A percentile compares a stretch with the other conserved stretches of the same genome.
Conservation (phyloP, 768 basidiomycete genomes). For the Lentinus brumalis region DNA sequence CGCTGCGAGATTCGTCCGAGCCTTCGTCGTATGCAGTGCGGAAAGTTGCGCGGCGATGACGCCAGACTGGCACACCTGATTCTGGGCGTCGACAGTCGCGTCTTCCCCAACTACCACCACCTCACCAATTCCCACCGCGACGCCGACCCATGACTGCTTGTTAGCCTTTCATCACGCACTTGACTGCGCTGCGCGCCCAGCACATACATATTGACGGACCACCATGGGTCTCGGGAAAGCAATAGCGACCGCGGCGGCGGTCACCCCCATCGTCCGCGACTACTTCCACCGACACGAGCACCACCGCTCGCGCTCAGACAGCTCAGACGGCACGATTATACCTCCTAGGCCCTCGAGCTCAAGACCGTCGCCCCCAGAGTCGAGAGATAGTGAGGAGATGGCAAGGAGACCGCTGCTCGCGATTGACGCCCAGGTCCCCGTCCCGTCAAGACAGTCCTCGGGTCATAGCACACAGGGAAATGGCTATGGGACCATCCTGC, state of each 20-base stretch:
- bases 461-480: neutral
- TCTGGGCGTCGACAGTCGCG: neutral
- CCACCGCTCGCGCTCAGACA: neutral
- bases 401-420: conserved; percentile 19
- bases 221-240: conserved; percentile 11
- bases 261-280: conserved; percentile 6
- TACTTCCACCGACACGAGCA: neutral
- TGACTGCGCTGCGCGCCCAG: neutral
- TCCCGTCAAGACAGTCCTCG: conserved; percentile 1
- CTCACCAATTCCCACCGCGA: neutral
- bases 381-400: conserved; percentile 11
- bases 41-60: neutral
- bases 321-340: neutral
- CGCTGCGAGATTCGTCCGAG: too few relatives aligned
- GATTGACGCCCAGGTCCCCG: neutral
- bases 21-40: too few relatives aligned
- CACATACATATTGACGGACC: neutral
- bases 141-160: neutral
- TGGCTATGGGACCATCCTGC: conserved; percentile 15
- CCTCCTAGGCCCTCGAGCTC: neutral
- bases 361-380: neutral
- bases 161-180: neutral
- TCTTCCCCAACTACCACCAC: neutral
- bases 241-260: conserved; percentile 14
- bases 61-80: neutral